Conservation (phyloP, 257 asterid genomes). For the Solanum pennellii region DNA sequence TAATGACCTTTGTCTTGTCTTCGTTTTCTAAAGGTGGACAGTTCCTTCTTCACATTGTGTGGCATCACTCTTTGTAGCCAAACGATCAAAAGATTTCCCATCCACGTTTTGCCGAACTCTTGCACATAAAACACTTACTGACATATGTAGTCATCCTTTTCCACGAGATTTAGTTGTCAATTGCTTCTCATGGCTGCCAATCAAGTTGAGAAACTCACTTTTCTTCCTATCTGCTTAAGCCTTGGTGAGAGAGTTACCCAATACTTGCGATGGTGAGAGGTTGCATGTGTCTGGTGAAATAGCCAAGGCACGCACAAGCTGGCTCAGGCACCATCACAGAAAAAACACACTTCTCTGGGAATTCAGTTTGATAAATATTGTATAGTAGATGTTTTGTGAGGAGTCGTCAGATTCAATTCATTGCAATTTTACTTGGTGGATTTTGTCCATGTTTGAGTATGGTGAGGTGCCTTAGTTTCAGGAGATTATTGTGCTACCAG, state of each 20-base stretch:
- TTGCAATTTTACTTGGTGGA: background rate
- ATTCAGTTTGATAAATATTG: background rate
- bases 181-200: background rate
- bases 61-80: background rate
- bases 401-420: background rate
- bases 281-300: background rate
- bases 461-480: background rate
- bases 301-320: background rate
- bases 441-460: background rate
- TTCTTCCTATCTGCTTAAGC: background rate
- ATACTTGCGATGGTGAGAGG: background rate
- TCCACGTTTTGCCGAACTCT: background rate
- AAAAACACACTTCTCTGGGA: background rate
- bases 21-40: background rate
- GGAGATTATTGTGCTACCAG: background rate
- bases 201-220: background rate
- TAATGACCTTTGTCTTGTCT: background rate
- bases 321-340: background rate
- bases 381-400: background rate
- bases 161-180: background rate
- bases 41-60: background rate
- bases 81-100: background rate
- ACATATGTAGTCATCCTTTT: background rate
- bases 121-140: background rate
- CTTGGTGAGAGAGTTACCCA: background rate